phyloP scores from a whole-genome alignment of 2,329 filamentous ascomycete species.

The Thielaviopsis musarum region DNA sequence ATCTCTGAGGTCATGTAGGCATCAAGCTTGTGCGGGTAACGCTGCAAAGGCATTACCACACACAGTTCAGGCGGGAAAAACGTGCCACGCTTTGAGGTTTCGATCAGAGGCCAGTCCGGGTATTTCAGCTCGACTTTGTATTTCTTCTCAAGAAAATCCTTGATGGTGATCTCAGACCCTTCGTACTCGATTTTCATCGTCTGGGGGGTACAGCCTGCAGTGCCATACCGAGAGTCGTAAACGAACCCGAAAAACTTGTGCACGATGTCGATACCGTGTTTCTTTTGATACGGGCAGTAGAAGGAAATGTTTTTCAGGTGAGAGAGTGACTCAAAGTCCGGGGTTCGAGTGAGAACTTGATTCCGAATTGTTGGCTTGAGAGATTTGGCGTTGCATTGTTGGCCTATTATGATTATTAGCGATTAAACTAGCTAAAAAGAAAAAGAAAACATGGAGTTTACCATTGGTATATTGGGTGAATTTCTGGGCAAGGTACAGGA shows the following conservation, averaged over 20 bases:
- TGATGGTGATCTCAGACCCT: slow-evolving; percentile 28
- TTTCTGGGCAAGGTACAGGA: slow-evolving; percentile 21
- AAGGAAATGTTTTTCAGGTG: slow-evolving; percentile 40
- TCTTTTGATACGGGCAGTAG: slow-evolving; percentile 31
- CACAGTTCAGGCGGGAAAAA: slow-evolving; percentile 47
- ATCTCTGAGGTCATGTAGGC: slow-evolving; percentile 56
- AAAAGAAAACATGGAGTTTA: background rate
- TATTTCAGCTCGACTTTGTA: slow-evolving; percentile 35
- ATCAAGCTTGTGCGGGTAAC: slow-evolving; percentile 46
- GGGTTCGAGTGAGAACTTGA: slow-evolving; percentile 25
- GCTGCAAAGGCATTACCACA: slow-evolving; percentile 34
- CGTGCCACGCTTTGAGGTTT: slow-evolving; percentile 32
- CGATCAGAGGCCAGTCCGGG: slow-evolving; percentile 37
- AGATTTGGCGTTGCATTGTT: background rate
- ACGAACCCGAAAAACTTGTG: slow-evolving; percentile 37
- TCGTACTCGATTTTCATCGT: slow-evolving; percentile 39
- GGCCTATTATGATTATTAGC: background rate
- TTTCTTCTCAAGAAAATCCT: slow-evolving; percentile 37
- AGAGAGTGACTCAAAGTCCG: slow-evolving; percentile 37
- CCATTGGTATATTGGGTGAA: background rate
- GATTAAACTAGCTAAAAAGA: background rate
- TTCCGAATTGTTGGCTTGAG: background rate
- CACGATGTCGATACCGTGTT: slow-evolving; percentile 26
- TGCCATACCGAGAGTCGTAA: slow-evolving; percentile 27
- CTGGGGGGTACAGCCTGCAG: slow-evolving; percentile 30